These are phyloP conservation scores for Gardenia jasminoides DNA, from an alignment of 257 asterid genomes.

Conservation along the genomic window DNA sequence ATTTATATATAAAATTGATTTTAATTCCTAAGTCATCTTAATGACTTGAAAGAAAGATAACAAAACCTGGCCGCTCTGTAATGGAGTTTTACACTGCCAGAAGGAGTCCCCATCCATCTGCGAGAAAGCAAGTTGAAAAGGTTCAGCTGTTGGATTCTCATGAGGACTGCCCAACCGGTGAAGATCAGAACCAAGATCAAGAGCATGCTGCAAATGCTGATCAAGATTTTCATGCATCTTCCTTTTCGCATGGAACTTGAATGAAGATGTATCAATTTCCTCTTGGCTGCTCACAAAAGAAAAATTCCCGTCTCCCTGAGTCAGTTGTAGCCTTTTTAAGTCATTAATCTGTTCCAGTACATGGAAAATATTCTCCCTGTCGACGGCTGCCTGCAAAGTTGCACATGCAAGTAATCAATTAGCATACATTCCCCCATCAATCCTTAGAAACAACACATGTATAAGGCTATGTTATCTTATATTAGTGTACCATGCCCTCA, in stretches of 20 bases:
- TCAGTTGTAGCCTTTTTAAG: conserved; percentile 55
- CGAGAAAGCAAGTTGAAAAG: conserved; percentile 38
- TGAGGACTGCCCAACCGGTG: conserved; percentile 29
- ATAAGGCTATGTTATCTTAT: background rate
- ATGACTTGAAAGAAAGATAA: background rate
- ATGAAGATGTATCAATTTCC: conserved; percentile 17
- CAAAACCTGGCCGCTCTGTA: conserved; percentile 57
- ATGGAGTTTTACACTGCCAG: conserved; percentile 63
- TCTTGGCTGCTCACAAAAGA: conserved; percentile 33
- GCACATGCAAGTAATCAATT: background rate
- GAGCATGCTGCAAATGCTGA: conserved; percentile 31
- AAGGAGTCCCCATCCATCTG: conserved; percentile 59
- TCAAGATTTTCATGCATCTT: conserved; percentile 30
- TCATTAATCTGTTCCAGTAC: conserved; percentile 68
- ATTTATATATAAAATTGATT: background rate
- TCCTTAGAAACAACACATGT: background rate
- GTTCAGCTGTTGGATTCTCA: conserved; percentile 33
- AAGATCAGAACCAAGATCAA: conserved; percentile 28
- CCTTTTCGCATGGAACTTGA: conserved; percentile 27
- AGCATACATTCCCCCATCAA: background rate
- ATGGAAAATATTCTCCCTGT: conserved; percentile 26
- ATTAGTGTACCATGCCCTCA: background rate
- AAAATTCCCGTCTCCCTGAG: conserved; percentile 31
- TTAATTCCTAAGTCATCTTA: background rate
- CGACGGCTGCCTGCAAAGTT: conserved; percentile 12